Base-by-base conservation (phyloP, 2,329 filamentous ascomycete species). In the Alternaria alternata region DNA sequence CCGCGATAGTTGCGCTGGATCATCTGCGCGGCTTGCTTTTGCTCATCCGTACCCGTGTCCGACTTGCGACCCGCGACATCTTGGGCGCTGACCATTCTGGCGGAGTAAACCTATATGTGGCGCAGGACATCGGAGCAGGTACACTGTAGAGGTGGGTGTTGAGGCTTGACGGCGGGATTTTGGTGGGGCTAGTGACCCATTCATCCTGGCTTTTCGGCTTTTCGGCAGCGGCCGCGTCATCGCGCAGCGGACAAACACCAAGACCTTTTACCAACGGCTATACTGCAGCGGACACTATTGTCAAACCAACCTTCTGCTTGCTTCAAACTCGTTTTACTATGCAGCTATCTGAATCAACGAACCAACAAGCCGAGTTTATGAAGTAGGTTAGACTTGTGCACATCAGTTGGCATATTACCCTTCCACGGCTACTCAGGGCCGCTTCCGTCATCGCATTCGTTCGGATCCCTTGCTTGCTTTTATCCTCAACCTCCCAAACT, bases 1-100 rank as follows among this genome's bases (percentile, higher is more conserved):
- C 92, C 92, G 34, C 93, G 85, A 75, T 93, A 96, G 26, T 89
- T 90, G 66, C 89, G 87, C 81, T 79, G 77, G 38, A 79, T 79
- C 62, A 75, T 43, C 64, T 73, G 64, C 7, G 77, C 77, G 5
- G 77, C 77, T 20, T 70, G 57, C 51, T 69, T 66, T 59, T 77
- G 63, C 60, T 69, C 62, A 12, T 69, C 28, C n/a, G 64, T 41
- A 48, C 58, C 56, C 24, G 41, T 48, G 48, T 48, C 54, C 22
- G 53, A 34, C 26, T 44, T 18, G 36, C 38, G 39, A 48, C 51
- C 34, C 48, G 61, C 61, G 30, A 51, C 65, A 57, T 62, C 41
- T 30, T 62, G 54, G 47, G 54, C 57, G 24, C 61, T 48, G 46
- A 28, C 59, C 65, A 67, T 65, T 39, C 55, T 64, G 43, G 26